phyloP scores from a whole-genome alignment of 2,329 filamentous ascomycete species.

The Verticillium albo-atrum region DNA sequence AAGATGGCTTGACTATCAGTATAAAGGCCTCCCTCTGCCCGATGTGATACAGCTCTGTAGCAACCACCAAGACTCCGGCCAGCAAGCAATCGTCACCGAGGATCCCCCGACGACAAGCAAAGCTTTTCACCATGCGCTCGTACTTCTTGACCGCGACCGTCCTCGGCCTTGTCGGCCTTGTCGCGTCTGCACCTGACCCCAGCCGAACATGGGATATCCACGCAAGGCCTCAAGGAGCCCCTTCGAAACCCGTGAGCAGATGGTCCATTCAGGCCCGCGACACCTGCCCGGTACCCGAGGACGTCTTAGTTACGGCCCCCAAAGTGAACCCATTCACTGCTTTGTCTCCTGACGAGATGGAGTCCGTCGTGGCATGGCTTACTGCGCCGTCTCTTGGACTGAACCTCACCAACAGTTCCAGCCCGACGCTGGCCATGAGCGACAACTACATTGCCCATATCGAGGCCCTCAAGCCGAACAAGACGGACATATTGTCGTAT shows the following conservation, averaged over 20 bases:
- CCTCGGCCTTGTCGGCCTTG: background rate
- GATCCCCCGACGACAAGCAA: background rate
- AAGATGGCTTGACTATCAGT: background rate
- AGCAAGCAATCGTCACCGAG: background rate
- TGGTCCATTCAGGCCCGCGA: background rate
- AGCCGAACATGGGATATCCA: background rate
- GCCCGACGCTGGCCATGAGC: constrained; percentile 3
- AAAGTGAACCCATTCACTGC: constrained; percentile 4
- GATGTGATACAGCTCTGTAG: background rate
- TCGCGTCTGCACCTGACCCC: background rate
- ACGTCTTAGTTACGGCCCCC: constrained; percentile 1
- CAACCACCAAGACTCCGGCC: too few species aligned
- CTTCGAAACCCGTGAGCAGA: background rate
- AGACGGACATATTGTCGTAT: constrained; percentile 66
- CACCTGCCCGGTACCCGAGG: constrained; percentile 4
- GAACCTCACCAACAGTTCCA: constrained; percentile 12
- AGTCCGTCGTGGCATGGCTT: background rate
- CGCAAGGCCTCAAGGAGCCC: background rate
- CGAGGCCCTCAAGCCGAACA: constrained; percentile 41
- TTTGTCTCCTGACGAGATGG: background rate
- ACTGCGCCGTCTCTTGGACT: constrained; percentile 1
- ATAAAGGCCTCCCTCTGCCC: background rate
- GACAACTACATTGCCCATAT: constrained; percentile 15
- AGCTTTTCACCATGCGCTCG: background rate
- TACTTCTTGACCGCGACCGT: background rate